Percentiles rank a stretch among this genome's conserved stretches.
These are phyloP conservation scores for Ogataea trehalophila DNA, from an alignment of 805 yeast genomes.

Conservation along the genomic window DNA sequence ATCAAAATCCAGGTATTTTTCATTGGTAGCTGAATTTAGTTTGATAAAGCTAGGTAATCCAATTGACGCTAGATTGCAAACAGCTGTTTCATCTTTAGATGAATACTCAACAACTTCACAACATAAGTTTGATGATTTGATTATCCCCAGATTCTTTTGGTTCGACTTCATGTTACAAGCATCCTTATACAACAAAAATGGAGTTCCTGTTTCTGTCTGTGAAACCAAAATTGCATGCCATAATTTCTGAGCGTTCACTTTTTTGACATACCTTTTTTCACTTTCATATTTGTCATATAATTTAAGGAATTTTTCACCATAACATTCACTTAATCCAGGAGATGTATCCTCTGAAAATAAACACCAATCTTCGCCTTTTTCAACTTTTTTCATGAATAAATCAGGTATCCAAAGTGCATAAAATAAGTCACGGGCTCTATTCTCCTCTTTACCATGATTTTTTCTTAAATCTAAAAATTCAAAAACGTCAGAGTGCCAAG, in stretches of 20 bases:
- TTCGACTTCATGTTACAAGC: conserved; percentile 83
- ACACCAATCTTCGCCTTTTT: conserved; percentile 76
- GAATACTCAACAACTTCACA: conserved; percentile 93
- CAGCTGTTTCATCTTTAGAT: conserved; percentile 89
- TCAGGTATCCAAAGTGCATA: conserved; percentile 95
- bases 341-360: conserved; percentile 86
- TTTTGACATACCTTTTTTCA: conserved; percentile 58
- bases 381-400: conserved; percentile 87
- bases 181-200: conserved; percentile 92
- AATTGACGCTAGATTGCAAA: conserved; percentile 88
- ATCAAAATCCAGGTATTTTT: conserved; percentile 61
- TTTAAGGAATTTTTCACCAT: conserved; percentile 77
- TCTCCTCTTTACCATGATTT: conserved; percentile 93
- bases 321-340: conserved; percentile 76
- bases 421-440: conserved; percentile 88
- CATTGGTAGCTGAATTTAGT: conserved; percentile 32
- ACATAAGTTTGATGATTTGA: conserved; percentile 90
- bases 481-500: conserved; percentile 94
- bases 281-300: conserved; percentile 70
- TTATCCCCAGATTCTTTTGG: conserved; percentile 88
- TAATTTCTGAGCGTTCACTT: conserved; percentile 79
- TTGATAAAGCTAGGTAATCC: conserved; percentile 76
- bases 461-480: conserved; percentile 83
- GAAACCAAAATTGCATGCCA: conserved; percentile 89
- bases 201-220: conserved; percentile 95